Evolutionary conservation across 2,329 filamentous ascomycete genomes (phyloP), one percentile per base, ranked within the genome.

Genomic region (Pyricularia grisea): DNA sequence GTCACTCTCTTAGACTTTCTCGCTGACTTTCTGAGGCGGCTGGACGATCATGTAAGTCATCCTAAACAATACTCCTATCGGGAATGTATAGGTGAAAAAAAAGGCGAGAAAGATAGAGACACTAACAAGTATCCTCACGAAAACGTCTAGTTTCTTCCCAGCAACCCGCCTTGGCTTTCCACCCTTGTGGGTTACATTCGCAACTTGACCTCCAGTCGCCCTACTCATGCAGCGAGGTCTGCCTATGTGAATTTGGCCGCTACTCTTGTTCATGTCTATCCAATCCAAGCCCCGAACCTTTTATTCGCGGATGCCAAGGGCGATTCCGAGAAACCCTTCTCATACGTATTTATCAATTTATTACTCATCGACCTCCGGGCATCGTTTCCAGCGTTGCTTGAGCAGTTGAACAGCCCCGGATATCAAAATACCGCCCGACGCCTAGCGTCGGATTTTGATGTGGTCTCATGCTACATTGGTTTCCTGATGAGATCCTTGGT

Each of bases 361-460:
- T 74, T 90, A 7, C 82, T 90, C 42, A 86, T 90, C 69, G 89
- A 92, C 74, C 81, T 91, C 30, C 84, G 87, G 60, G 85, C 88
- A 14, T 87, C 87, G 0, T 81, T 88, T 28, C 89, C 90, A 1
- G 80, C 83, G 2, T 80, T 92, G 1, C 80, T 91, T 1, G 80
- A 83, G 61, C 81, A 85, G 68, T 82, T 90, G 69, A 88, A 88
- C 74, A 82, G 79, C 28, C 78, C 83, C 1, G 78, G 80, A 2
- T 90, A 91, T 73, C 75, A 78, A 2, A 73, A 76, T 20, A 82
- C 78, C 9, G 84, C 88, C 0, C 78, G 79, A 23, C 83, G 88
- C 2, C 80, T 92, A 1, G 82, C 87, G 1, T 85, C 87, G 0
- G 86, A 83, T 27, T 89, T 88, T 73, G 87, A 91, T 73, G 77